Conservation (phyloP, 164 flowering plant genomes). For the Umbilicus rupestris region DNA sequence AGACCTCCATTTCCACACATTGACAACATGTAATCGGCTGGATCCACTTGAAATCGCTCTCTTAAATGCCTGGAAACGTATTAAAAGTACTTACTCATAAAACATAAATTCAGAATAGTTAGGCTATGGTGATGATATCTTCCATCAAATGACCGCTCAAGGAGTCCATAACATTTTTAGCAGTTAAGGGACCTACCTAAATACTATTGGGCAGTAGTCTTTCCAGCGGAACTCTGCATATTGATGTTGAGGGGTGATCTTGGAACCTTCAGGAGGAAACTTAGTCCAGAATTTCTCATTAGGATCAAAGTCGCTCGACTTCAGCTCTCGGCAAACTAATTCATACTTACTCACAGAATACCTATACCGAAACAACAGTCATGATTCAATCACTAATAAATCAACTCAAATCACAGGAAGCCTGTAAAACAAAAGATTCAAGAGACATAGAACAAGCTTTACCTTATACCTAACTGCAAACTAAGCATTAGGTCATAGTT, state of each 20-base stretch:
- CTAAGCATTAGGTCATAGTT: constrained; percentile 81
- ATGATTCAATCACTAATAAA: constrained; percentile 5
- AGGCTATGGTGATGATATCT: too few relatives aligned
- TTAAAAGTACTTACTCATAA: background rate
- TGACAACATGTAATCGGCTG: constrained; percentile 77
- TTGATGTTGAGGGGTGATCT: constrained; percentile 59
- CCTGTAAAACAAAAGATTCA: background rate
- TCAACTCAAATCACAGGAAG: background rate
- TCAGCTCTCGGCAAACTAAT: constrained; percentile 32
- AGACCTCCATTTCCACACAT: constrained; percentile 82
- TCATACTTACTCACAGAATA: constrained; percentile 65
- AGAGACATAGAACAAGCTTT: constrained; percentile 7
- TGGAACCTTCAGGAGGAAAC: constrained; percentile 67
- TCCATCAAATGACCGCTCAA: too few relatives aligned
- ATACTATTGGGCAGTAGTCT: constrained; percentile 65
- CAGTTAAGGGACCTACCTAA: constrained; percentile 32
- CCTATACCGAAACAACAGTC: constrained; percentile 22
- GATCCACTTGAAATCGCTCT: constrained; percentile 62
- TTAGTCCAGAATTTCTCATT: constrained; percentile 68
- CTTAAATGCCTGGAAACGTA: constrained; percentile 44
- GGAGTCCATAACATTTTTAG: background rate
- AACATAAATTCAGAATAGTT: background rate
- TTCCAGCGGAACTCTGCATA: constrained; percentile 66
- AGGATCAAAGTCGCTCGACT: constrained; percentile 52
- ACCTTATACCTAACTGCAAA: constrained; percentile 81